A percentile compares a stretch with the other conserved stretches of the same genome.
Evolutionary conservation across 1,284 basidiomycete genomes (phyloP).

Genomic region (Phaffia rhodozyma): DNA sequence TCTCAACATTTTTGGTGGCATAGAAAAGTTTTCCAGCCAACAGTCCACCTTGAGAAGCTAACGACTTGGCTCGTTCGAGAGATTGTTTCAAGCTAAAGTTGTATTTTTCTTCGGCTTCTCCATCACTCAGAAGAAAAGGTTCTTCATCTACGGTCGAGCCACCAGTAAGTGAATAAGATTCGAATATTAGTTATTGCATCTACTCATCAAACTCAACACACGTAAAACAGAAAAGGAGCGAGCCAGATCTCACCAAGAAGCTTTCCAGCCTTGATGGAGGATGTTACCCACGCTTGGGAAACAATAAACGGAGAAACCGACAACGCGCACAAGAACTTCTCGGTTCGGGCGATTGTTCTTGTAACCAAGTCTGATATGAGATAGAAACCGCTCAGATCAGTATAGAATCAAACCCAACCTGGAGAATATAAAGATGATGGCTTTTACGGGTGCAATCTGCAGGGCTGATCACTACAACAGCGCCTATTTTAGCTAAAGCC

Average conservation of each 20-base stretch:
- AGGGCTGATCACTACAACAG: conserved; percentile 48
- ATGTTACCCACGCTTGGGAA: conserved; percentile 52
- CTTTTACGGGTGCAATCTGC: conserved; percentile 47
- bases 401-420: not conserved
- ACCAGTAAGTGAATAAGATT: not conserved
- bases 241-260: conserved; percentile 47
- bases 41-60: conserved; percentile 40
- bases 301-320: conserved; percentile 50
- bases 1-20: conserved; percentile 49
- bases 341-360: conserved; percentile 55
- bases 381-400: not conserved
- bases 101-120: conserved; percentile 50
- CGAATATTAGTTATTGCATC: not conserved
- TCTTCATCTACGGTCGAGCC: conserved; percentile 27
- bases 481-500: conserved; percentile 51
- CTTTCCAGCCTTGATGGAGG: conserved; percentile 44
- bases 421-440: not conserved
- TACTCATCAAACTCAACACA: not conserved
- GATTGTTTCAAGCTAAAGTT: conserved; percentile 50
- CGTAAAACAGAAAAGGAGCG: conserved; percentile 1
- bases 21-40: conserved; percentile 58
- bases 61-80: conserved; percentile 43
- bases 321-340: conserved; percentile 68
- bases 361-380: conserved; percentile 47
- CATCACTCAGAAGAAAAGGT: conserved; percentile 48